Evolutionary conservation across 1,139 yeast genomes (phyloP), one percentile per base, ranked within the genome.

Genomic region (Casaregolazyma lundiana): DNA sequence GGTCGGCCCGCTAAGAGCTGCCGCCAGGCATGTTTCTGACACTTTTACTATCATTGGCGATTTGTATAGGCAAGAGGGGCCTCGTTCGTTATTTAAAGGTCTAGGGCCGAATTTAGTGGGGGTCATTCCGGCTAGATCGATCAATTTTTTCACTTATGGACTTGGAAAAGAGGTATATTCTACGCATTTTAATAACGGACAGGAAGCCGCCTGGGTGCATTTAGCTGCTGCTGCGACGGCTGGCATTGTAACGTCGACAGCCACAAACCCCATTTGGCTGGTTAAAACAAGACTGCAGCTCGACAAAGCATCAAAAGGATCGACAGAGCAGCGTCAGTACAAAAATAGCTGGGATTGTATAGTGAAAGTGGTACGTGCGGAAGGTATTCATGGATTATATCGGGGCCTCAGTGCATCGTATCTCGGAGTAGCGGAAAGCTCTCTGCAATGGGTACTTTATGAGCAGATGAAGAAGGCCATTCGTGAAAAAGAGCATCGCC

Each of bases 251-350:
- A 94, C 98, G 0, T 84, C 97, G 3, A 92, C 98, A 0, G 96
- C 94, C n/a, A 94, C 99, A 0, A 94, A 94, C 63, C 99, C 99
- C n/a, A 94, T 94, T 48, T 94, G 99, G 99, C 72, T 94, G 54
- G 84, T 94, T 50, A 94, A 94, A 65, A 94, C 99, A 0, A 76
- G 99, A 59, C 75, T 94, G 43, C 99, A 94, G 62, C 74, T 94
- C 49, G 98, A 92, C 64, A 85, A 82, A 62, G 57, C 65, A 5
- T 15, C 44, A 1, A 32, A 36, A 6, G 49, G 50, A 26, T 54
- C 57, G 1, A 67, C 78, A 15, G 74, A 76, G 43, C 75, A 76
- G 11, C 79, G 81, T 53, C 75, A 76, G 54, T 92, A 90, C 65
- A 82, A 76, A 50, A 90, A 85, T 66, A 86, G 96, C 4, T 76